Conservation (phyloP, 2,329 filamentous ascomycete genomes). For the Fusarium graminum region DNA sequence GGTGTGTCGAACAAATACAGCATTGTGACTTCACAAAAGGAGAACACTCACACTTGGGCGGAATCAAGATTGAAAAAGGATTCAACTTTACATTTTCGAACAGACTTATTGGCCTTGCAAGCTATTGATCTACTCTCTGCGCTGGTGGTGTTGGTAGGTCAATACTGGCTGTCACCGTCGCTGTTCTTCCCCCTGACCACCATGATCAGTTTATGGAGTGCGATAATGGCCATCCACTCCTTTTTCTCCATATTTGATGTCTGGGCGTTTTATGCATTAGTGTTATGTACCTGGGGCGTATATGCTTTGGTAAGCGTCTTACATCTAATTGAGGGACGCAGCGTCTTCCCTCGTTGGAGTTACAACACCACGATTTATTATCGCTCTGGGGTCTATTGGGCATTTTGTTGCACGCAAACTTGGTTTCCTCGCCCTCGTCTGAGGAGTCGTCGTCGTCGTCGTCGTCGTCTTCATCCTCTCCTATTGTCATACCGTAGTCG, state of each 20-base stretch:
- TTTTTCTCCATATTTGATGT: background rate
- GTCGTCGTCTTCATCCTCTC: background rate
- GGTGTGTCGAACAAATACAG: background rate
- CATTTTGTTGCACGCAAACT: background rate
- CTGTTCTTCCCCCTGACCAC: background rate
- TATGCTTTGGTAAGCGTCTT: background rate
- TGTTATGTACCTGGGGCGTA: background rate
- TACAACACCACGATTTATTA: background rate
- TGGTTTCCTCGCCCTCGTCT: background rate
- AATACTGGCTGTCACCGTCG: background rate
- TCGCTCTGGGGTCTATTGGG: no score
- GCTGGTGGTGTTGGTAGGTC: background rate
- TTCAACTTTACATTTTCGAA: background rate
- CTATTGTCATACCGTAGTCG: background rate
- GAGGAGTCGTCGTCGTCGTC: background rate
- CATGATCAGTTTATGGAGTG: no score
- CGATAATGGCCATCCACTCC: background rate
- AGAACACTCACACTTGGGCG: background rate
- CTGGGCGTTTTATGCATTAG: background rate
- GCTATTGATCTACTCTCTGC: background rate
- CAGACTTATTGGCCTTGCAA: background rate
- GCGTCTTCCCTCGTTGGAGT: background rate
- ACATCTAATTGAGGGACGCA: background rate
- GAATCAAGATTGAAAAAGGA: background rate
- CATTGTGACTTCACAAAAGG: background rate